Evolutionary conservation across 176 grass and related monocot species (phyloP).

Genomic region (Oryza brachyantha): DNA sequence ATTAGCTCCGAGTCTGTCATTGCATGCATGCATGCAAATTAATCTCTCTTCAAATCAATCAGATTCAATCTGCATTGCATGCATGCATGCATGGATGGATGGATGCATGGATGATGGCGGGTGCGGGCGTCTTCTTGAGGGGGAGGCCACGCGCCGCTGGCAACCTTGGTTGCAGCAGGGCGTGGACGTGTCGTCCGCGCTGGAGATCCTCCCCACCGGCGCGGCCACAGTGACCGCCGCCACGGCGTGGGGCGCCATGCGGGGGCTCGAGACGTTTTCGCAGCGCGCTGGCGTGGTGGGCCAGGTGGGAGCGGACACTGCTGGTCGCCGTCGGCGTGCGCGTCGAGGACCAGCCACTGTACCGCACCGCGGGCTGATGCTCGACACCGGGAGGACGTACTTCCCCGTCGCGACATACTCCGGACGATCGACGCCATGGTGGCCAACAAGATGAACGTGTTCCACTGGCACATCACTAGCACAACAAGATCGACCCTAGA

Average conservation of each 20-base stretch:
- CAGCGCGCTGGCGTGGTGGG: constrained; percentile 63
- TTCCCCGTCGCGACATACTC: constrained; percentile 71
- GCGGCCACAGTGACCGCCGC: constrained; percentile 41
- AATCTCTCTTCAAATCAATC: no score
- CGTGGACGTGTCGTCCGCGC: constrained; percentile 71
- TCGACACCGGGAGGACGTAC: constrained; percentile 73
- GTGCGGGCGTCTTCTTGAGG: no score
- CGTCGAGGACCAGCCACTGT: constrained; percentile 62
- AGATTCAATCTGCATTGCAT: no score
- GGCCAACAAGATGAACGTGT: constrained; percentile 94
- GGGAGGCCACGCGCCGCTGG: constrained; percentile 57
- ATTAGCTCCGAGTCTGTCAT: no score
- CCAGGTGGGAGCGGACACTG: not conserved
- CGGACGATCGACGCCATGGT: constrained; percentile 83
- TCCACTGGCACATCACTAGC: constrained; percentile 99
- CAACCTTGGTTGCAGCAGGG: no score
- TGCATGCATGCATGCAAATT: no score
- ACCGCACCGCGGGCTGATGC: constrained; percentile 75
- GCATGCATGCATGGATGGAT: no score
- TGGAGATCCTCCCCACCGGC: constrained; percentile 39
- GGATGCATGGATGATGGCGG: no score
- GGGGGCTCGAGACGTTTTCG: constrained; percentile 82
- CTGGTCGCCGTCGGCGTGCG: constrained; percentile 51
- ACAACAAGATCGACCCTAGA: no score
- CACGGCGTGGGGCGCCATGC: constrained; percentile 90